phyloP scores from a whole-genome alignment of 176 grass and related monocot genomes.

The Cenchrus fungigraminus region DNA sequence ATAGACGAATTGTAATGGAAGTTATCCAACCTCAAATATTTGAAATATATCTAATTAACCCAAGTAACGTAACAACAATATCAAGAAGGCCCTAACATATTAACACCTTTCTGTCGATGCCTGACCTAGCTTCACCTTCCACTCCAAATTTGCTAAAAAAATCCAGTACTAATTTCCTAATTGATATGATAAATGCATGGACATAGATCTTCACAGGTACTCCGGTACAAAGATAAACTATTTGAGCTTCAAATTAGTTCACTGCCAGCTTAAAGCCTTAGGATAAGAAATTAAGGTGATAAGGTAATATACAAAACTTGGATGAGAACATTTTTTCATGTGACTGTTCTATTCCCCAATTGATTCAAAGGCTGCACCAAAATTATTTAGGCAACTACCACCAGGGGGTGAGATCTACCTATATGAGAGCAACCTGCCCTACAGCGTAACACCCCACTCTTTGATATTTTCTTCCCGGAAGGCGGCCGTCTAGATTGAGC shows the following conservation, averaged over 20 bases:
- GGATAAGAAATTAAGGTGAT: constrained; percentile 8
- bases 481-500: too few species aligned
- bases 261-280: background rate
- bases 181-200: background rate
- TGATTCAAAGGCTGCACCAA: background rate
- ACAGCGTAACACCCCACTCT: too few species aligned
- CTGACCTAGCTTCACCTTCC: background rate
- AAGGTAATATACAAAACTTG: background rate
- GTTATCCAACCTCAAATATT: too few species aligned
- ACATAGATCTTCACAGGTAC: background rate
- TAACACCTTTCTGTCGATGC: background rate
- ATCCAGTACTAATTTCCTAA: background rate
- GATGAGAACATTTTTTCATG: background rate
- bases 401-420: too few species aligned
- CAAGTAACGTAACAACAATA: background rate
- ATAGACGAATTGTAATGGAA: too few species aligned
- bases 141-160: background rate
- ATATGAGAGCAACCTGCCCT: too few species aligned
- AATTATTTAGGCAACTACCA: background rate
- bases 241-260: background rate
- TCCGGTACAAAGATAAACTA: background rate
- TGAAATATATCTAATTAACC: too few species aligned
- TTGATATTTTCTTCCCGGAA: too few species aligned
- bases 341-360: background rate
- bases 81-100: background rate